These are phyloP conservation scores for Arabis hirsuta DNA, from an alignment of 345 rosid genomes.

Conservation along the genomic window DNA sequence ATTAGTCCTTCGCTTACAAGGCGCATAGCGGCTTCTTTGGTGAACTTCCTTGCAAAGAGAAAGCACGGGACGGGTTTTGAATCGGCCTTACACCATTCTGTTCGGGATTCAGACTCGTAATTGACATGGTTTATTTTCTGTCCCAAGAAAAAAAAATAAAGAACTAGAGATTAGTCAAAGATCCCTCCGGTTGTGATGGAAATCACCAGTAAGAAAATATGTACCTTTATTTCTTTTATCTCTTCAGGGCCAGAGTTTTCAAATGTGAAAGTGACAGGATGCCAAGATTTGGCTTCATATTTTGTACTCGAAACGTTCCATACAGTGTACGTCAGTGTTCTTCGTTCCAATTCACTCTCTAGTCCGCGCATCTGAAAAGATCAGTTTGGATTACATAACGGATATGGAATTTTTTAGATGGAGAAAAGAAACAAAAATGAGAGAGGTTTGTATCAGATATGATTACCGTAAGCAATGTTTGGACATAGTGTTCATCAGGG, in stretches of 20 bases:
- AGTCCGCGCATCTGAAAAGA: conserved; percentile 67
- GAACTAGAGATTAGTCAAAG: background rate
- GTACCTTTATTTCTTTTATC: conserved; percentile 77
- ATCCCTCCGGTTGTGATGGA: background rate
- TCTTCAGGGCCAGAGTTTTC: conserved; percentile 57
- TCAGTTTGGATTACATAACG: background rate
- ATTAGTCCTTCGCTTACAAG: conserved; percentile 69
- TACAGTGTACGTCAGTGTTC: conserved; percentile 82
- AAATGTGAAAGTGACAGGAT: conserved; percentile 76
- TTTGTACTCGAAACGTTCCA: conserved; percentile 74
- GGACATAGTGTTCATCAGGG: conserved; percentile 88
- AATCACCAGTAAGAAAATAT: background rate
- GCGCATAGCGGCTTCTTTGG: conserved; percentile 86
- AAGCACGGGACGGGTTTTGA: conserved; percentile 67
- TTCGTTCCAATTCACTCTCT: conserved; percentile 76
- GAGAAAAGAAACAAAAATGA: conserved; percentile 20
- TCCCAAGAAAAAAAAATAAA: conserved; percentile 6
- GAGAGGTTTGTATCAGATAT: background rate
- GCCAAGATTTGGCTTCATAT: conserved; percentile 79
- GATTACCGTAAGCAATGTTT: conserved; percentile 77
- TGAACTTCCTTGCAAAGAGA: conserved; percentile 88
- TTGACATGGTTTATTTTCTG: conserved; percentile 68
- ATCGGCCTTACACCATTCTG: conserved; percentile 76
- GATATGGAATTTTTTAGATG: background rate
- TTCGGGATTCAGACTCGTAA: conserved; percentile 77